phyloP scores from a whole-genome alignment of 2,329 filamentous ascomycete genomes.

The Bipolaris oryzae region DNA sequence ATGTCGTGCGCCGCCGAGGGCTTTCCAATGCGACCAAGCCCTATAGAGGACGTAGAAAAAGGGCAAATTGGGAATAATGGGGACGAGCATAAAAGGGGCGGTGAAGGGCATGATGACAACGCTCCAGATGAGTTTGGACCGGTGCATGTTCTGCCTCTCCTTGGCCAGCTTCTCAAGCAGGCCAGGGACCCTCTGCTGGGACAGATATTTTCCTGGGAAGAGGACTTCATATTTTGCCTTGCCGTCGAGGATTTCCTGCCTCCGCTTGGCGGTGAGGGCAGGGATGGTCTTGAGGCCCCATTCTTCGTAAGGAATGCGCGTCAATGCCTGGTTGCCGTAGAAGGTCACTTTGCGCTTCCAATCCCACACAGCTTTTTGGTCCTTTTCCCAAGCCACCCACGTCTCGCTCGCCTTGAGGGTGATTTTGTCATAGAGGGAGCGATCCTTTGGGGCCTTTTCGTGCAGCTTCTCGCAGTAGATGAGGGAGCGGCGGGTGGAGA shows the following conservation, averaged over 20 bases:
- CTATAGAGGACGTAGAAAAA: slow-evolving; percentile 96
- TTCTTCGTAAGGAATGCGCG: slow-evolving; percentile 93
- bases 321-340: slow-evolving; percentile 84
- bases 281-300: slow-evolving; percentile 97
- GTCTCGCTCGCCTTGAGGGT: slow-evolving; percentile 73
- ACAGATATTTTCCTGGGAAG: slow-evolving; percentile 75
- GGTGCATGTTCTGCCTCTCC: slow-evolving; percentile 80
- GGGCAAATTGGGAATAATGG: slow-evolving; percentile 87
- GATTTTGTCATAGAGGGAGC: slow-evolving; percentile 71
- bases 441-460: slow-evolving; percentile 53
- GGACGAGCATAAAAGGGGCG: slow-evolving; percentile 80
- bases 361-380: slow-evolving; percentile 63
- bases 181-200: slow-evolving; percentile 65
- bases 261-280: slow-evolving; percentile 71
- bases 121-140: slow-evolving; percentile 78
- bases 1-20: slow-evolving; percentile 82
- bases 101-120: slow-evolving; percentile 67
- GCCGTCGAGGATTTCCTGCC: slow-evolving; percentile 66
- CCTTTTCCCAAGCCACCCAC: slow-evolving; percentile 88
- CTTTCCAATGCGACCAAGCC: slow-evolving; percentile 64
- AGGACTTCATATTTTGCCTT: slow-evolving; percentile 73
- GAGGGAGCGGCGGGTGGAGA: slow-evolving; percentile 87
- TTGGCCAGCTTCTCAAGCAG: slow-evolving; percentile 75
- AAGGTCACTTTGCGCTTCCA: slow-evolving; percentile 89
- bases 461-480: slow-evolving; percentile 86